Conservation (phyloP, 768 basidiomycete genomes). For the Thelephora ganbajun region DNA sequence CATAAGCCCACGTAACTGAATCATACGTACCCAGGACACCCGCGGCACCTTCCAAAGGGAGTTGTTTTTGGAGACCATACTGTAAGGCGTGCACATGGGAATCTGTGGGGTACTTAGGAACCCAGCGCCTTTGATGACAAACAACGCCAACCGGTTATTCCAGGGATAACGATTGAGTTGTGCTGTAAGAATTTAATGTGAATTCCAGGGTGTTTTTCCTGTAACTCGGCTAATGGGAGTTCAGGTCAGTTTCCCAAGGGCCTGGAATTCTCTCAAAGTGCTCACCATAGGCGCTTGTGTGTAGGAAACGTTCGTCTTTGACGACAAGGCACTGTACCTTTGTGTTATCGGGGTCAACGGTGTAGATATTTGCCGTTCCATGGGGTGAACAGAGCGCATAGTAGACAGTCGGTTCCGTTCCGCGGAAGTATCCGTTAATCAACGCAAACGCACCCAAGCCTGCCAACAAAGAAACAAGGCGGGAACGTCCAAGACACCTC, state of each 20-base stretch:
- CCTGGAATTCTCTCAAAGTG: conserved; percentile 5
- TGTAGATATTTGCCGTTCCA: conserved; percentile 37
- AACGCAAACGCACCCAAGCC: no score
- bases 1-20: not conserved
- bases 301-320: conserved; percentile 31
- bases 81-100: conserved; percentile 71
- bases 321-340: conserved; percentile 54
- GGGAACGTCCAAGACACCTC: no score
- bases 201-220: conserved; percentile 4
- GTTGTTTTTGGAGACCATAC: conserved; percentile 52
- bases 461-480: no score
- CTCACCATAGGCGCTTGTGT: conserved; percentile 43
- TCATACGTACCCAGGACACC: conserved; percentile 35
- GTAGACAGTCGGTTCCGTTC: conserved; percentile 13
- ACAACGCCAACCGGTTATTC: conserved; percentile 44
- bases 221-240: conserved; percentile 25
- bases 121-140: not conserved
- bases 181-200: conserved; percentile 37
- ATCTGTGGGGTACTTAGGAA: conserved; percentile 27
- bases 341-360: conserved; percentile 40
- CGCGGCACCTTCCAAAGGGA: conserved; percentile 49
- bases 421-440: no score
- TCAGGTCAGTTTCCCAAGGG: not conserved
- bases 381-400: conserved; percentile 50
- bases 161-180: conserved; percentile 56